Evolutionary conservation across 192 early-diverging fungal species (phyloP), one percentile per base, ranked within the genome.

Genomic region (Coemansia sp.): DNA sequence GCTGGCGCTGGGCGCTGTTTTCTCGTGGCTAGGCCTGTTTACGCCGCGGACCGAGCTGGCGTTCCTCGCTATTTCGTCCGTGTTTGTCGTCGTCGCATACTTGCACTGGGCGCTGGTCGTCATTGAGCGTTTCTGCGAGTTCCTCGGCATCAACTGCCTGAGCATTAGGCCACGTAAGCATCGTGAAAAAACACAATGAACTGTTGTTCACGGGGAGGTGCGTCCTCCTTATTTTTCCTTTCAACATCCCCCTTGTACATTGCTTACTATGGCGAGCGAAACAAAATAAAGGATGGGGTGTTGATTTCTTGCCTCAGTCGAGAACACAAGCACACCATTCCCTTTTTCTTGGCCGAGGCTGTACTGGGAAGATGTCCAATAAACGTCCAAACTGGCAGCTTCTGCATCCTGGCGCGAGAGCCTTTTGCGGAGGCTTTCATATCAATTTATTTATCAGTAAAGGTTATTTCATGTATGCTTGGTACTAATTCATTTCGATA

Each of bases 121-220:
- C 69, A 93, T 96, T 66, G 85, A 91, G 62, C 87, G 89, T 47
- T 94, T 96, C 82, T 96, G 94, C 73, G 79, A 85, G 39, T 89
- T 87, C 70, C 77, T 96, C 58, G 88, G 87, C 62, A 96, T 96
- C 79, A 84, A 89, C 57, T 96, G 94, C 69, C 76, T 96, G 57
- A 82, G 83, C 57, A 96, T 96, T 76, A 84, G 62, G 62, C 70
- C 70, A 72, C 76, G 76, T 79, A 79, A 79, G 76, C 70, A 73
- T 70, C 70, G 65, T 60, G 54, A 66, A 67, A 79, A 79, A 70
- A 51, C 67, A 60, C 64, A 79, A 59, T 79, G 65, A 64, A 29
- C 29, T 14, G 19, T n/a, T 41, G n/a, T 49, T 49, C 19, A 32
- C 32, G 32, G 32, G 48, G 6, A 10, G 41, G 19, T 59, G 57